Percentiles rank a stretch among this genome's conserved stretches.
Conservation (phyloP, 1,284 basidiomycete species). For the Volvariella surrecta region DNA sequence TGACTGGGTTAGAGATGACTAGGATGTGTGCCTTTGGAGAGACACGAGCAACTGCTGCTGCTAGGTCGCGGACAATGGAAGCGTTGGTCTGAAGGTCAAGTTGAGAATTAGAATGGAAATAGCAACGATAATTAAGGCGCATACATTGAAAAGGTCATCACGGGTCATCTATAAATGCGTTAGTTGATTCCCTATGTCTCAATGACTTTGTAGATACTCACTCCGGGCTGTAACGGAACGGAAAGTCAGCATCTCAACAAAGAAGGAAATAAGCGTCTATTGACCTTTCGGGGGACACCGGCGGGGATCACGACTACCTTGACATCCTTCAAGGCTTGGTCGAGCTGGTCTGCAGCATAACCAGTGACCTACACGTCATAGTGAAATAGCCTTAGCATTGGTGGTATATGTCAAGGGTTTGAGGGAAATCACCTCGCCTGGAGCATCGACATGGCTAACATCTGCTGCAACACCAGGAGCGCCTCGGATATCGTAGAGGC, state of each 20-base stretch:
- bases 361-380: constrained; percentile 64
- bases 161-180: constrained; percentile 96
- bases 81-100: constrained; percentile 80
- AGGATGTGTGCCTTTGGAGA: constrained; percentile 87
- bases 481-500: constrained; percentile 87
- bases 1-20: constrained; percentile 96
- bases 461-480: constrained; percentile 91
- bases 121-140: constrained; percentile 21
- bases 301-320: constrained; percentile 96
- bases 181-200: not conserved
- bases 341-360: constrained; percentile 78
- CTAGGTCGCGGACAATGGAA: constrained; percentile 94
- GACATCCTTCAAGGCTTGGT: constrained; percentile 77
- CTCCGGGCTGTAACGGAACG: constrained; percentile 51
- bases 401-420: constrained; percentile 6
- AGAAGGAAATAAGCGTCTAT: constrained; percentile 9
- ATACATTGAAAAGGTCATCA: constrained; percentile 98
- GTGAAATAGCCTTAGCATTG: constrained; percentile 8
- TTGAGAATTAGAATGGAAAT: constrained; percentile 4
- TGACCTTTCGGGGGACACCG: constrained; percentile 92
- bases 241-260: constrained; percentile 23
- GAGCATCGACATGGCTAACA: constrained; percentile 90
- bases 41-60: constrained; percentile 79
- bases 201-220: too few species aligned
- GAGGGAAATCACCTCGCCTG: constrained; percentile 53